Evolutionary conservation across 306 rosid species (phyloP), one percentile per base, ranked within the genome.

Genomic region (Quercus agrifolia): DNA sequence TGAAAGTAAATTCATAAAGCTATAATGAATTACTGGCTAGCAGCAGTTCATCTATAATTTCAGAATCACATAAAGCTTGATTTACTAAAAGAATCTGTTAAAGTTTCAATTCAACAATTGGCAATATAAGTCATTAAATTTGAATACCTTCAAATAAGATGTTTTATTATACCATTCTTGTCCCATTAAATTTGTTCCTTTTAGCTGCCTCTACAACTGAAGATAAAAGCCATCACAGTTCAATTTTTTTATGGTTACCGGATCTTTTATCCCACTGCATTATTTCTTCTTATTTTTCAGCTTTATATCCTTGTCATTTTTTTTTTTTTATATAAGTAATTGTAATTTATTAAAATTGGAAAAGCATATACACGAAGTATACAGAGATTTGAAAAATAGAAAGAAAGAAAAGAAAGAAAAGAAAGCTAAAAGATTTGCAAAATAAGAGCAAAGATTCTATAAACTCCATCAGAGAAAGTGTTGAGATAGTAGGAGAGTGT

Each of bases 101-200:
- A 49, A 63, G 14, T 27, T 72, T 66, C 64, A 72, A 71, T 30
- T 30, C 33, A 35, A 35, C 51, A 28, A 58, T 74, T 58, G 20
- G 56, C 38, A 23, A 61, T 68, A 57, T 73, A 66, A 73, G 82
- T 54, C 70, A 35, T 67, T 74, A 31, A 69, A 74, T 74, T 83
- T 78, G 10, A 41, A 51, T 44, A 58, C 25, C 55, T 51, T 25
- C 57, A 77, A 27, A 19, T 67, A 31, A 35, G 52, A 33, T 35
- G 52, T 33, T 33, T 35, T 35, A 33, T 67, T 27, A 33, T 10
- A 7, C 52, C 27, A 27, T 23, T 59, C 28, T 12, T 59, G 67
- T 23, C 67, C 33, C 33, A 5, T 59, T 59, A 13, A 14, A 59
- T 59, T 59, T 59, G 23, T 35, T 19, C 51, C 41, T 13, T 63